phyloP scores from a whole-genome alignment of 2,329 filamentous ascomycete species.

The Metarhizium album region DNA sequence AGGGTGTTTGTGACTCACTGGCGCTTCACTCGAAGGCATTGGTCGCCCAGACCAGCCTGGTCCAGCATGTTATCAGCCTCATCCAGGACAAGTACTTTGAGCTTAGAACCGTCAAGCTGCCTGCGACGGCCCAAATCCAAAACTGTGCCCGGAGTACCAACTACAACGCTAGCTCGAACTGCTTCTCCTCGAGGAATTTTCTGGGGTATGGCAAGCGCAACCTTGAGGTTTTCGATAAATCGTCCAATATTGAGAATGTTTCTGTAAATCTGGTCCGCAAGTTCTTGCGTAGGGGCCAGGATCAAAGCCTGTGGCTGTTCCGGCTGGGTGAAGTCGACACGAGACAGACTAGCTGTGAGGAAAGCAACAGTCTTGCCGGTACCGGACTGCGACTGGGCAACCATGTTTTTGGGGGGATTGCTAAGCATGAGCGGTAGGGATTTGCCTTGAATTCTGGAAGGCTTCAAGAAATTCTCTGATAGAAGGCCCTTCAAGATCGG shows the following conservation, averaged over 20 bases:
- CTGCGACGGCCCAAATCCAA: slow-evolving; percentile 74
- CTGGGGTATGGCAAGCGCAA: slow-evolving; percentile 77
- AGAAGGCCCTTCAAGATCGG: slow-evolving; percentile 67
- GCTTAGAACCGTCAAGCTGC: slow-evolving; percentile 57
- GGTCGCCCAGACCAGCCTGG: slow-evolving; percentile 86
- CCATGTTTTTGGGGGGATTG: slow-evolving; percentile 85
- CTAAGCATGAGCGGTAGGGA: slow-evolving; percentile 81
- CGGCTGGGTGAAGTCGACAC: slow-evolving; percentile 62
- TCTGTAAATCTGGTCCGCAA: slow-evolving; percentile 85
- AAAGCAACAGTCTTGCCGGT: slow-evolving; percentile 98
- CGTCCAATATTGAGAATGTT: slow-evolving; percentile 77
- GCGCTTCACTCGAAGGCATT: slow-evolving; percentile 78
- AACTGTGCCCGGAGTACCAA: slow-evolving; percentile 89
- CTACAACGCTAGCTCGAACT: slow-evolving; percentile 68
- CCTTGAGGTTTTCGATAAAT: slow-evolving; percentile 64
- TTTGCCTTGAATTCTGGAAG: slow-evolving; percentile 95
- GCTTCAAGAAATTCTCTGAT: slow-evolving; percentile 80
- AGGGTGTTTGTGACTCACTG: slow-evolving; percentile 34
- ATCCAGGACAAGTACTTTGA: slow-evolving; percentile 83
- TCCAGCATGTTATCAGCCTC: slow-evolving; percentile 99
- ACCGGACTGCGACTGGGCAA: slow-evolving; percentile 97
- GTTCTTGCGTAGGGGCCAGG: slow-evolving; percentile 84
- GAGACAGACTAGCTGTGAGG: slow-evolving; percentile 80
- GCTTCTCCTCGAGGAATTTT: slow-evolving; percentile 55
- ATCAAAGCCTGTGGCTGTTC: slow-evolving; percentile 74